Base-by-base conservation (phyloP, 257 asterid species). In the Haberlea rhodopensis region DNA sequence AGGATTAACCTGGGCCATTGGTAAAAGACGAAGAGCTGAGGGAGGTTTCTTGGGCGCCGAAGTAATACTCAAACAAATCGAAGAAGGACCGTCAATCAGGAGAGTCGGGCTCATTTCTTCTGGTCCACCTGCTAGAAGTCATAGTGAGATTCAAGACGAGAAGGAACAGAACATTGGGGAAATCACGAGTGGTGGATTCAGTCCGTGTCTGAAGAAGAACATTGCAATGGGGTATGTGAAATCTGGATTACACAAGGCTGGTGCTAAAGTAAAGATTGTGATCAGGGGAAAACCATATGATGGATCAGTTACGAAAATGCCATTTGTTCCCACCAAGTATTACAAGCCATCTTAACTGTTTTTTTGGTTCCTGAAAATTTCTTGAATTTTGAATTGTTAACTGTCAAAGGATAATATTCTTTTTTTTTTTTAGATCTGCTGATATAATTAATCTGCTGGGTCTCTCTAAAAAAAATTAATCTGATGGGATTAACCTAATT, bases 151-250 rank as follows among this genome's bases (percentile, higher is more conserved):
- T 71, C 96, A 90, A 68, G 84, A 87, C 24, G 94, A 84, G 67
- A 80, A 80, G 28, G 99, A 95, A 5, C 79, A 82, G 31, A 86
- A 72, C 78, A 83, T 90, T 18, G 99, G 99, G 19, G 99, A 90
- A 67, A 79, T 94, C 23, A 94, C 99, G 1, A 94, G 99, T 62
- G 99, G 99, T 19, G 99, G 99, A 46, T 94, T 94, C 37, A 94
- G 99, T 71, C 99, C 99, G 6, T 94, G 97, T 34, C 87, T 94
- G 2, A 94, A 94, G 88, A 90, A 87, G 71, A 94, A 94, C 82
- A 90, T 90, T 58, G 95, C 87, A 64, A 94, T 94, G 96, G 99
- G 99, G 54, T 94, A 94, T 62, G 95, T 94, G 60, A 94, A 94
- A 70, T 84, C 99, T 2, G 99, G 97, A 19, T 25, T 4, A 20